Evolutionary conservation across 148 eudicot genomes (phyloP), one percentile per base, ranked within the genome.

Genomic region (Silene latifolia): DNA sequence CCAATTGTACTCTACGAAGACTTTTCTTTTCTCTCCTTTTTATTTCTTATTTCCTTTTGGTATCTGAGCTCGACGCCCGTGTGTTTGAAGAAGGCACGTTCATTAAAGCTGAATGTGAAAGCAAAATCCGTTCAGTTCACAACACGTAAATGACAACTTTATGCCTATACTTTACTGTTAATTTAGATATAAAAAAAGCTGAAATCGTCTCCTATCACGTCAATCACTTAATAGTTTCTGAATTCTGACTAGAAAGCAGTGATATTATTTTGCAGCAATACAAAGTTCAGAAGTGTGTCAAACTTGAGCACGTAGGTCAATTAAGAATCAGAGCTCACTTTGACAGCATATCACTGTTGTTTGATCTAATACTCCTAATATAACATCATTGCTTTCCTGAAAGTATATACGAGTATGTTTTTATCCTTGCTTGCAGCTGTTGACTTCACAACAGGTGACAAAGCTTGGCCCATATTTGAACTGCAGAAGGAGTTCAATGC

Each of bases 401-500:
- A 18, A 35, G 48, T 66, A 66, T n/a, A 24, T 63, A 27, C 10
- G 3, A 19, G 24, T 60, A 60, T 20, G 48, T 53, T 70, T 7
- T 70, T 5, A 20, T 77, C 48, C 67, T 57, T 59, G 39, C 8
- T 79, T 70, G 65, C 82, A 94, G 97, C 96, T 79, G 97, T 94
- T 76, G 98, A 94, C 83, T 94, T 91, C 76, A 23, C 89, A 24
- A 94, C 97, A 10, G 98, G 98, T 74, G 97, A 87, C 23, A 86
- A 86, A 20, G 96, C 98, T n/a, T 86, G 93, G 97, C 97, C 98
- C 60, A 88, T 87, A 72, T 94, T 94, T 78, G 67, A 89, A 66
- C 74, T 94, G 91, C 98, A 94, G 80, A 94, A 90, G 84, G 83
- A 90, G 83, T 94, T 88, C 80, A 94, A 94, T 87, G 91, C 93